A percentile compares a stretch with the other conserved stretches of the same genome.
phyloP scores from a whole-genome alignment of 306 rosid genomes.

The Cucurbita maxima region DNA sequence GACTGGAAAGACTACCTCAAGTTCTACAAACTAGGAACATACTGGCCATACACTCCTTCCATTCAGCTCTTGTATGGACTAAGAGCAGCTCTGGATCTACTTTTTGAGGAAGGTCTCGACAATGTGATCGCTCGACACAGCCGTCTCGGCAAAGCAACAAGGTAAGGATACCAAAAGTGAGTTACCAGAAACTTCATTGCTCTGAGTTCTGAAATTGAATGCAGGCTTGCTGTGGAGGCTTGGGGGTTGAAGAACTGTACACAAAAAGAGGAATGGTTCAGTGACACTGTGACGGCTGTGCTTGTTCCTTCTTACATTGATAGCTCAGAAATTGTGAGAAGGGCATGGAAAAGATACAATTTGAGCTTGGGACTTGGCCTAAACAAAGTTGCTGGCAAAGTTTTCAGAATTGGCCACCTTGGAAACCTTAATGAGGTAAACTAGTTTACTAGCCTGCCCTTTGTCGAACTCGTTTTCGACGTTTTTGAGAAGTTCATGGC shows the following conservation, averaged over 20 bases:
- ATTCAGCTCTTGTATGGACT: conserved; percentile 78
- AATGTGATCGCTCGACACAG: conserved; percentile 70
- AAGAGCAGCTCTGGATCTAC: conserved; percentile 68
- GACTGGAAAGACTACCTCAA: conserved; percentile 94
- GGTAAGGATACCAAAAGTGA: conserved; percentile 23
- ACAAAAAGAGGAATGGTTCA: conserved; percentile 82
- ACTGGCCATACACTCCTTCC: conserved; percentile 98
- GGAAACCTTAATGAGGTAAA: conserved; percentile 90
- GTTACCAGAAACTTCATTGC: background rate
- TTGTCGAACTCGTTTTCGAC: background rate
- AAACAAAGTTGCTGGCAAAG: conserved; percentile 92
- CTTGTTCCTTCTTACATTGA: conserved; percentile 84
- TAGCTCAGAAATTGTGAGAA: conserved; percentile 68
- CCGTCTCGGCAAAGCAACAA: conserved; percentile 81
- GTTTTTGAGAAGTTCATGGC: background rate
- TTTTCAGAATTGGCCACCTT: conserved; percentile 96
- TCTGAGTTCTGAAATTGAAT: background rate
- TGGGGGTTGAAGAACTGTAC: conserved; percentile 99
- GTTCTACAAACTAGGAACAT: conserved; percentile 79
- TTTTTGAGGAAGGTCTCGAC: conserved; percentile 94
- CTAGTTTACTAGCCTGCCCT: background rate
- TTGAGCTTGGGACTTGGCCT: conserved; percentile 92
- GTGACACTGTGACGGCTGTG: conserved; percentile 91
- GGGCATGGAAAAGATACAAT: conserved; percentile 89
- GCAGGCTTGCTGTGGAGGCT: conserved; percentile 94